These are phyloP conservation scores for Arthroderma uncinatum DNA, from an alignment of 2,329 filamentous ascomycete genomes.

Conservation along the genomic window DNA sequence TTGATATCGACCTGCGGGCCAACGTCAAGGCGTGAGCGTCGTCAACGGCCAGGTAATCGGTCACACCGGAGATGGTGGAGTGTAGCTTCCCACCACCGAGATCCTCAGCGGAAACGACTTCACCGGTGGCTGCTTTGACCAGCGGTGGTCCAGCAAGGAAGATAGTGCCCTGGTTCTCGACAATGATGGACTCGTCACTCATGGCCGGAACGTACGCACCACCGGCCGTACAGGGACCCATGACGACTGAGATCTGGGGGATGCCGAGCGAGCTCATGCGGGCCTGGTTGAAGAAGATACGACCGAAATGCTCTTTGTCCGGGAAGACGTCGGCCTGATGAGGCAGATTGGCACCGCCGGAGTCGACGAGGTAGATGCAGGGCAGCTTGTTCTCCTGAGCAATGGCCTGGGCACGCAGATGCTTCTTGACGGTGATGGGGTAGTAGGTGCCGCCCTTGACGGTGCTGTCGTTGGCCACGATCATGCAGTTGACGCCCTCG, in stretches of 20 bases:
- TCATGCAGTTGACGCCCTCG: conserved; percentile 81
- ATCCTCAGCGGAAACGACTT: conserved; percentile 81
- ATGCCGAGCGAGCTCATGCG: conserved; percentile 82
- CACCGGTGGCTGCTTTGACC: conserved; percentile 91
- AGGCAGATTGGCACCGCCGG: conserved; percentile 85
- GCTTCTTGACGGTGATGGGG: conserved; percentile 95
- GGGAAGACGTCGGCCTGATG: conserved; percentile 95
- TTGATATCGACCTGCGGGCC: conserved; percentile 69
- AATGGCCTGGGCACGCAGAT: conserved; percentile 80
- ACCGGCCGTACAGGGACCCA: conserved; percentile 93
- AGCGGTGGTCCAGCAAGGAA: conserved; percentile 90
- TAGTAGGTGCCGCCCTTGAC: conserved; percentile 97
- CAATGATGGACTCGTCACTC: conserved; percentile 96
- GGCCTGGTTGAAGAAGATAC: conserved; percentile 97
- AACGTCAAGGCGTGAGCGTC: conserved; percentile 85
- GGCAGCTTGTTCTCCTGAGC: conserved; percentile 72
- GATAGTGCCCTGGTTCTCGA: conserved; percentile 90
- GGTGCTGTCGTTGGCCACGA: conserved; percentile 91
- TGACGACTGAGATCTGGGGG: conserved; percentile 87
- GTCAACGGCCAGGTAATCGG: conserved; percentile 88
- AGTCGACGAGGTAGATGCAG: conserved; percentile 94
- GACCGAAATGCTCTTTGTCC: conserved; percentile 86
- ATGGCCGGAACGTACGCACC: conserved; percentile 94
- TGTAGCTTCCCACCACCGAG: conserved; percentile 84
- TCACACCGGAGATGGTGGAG: conserved; percentile 80